Conservation (phyloP, 352 stramenopile species). For the Phytophthora palmivora region DNA sequence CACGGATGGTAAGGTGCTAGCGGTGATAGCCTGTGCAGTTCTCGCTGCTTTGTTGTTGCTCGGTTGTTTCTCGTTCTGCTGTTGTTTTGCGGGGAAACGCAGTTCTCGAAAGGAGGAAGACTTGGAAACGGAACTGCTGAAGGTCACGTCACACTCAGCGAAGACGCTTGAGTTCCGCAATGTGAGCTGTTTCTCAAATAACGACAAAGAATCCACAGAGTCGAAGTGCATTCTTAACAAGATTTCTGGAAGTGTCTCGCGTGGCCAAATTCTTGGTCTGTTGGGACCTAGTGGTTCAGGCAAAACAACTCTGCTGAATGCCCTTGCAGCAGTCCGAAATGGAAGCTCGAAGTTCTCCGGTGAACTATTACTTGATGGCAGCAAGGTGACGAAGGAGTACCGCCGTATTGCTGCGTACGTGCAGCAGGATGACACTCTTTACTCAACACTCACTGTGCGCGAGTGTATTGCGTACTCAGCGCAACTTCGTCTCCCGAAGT, state of each 20-base stretch:
- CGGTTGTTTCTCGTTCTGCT: constrained; percentile 27
- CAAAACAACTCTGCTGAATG: constrained; percentile 87
- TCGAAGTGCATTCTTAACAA: constrained; percentile 64
- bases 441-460: constrained; percentile 82
- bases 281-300: constrained; percentile 80
- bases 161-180: constrained; percentile 62
- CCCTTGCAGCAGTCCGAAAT: constrained; percentile 74
- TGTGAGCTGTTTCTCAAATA: constrained; percentile 56
- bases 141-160: constrained; percentile 48
- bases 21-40: constrained; percentile 23
- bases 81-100: constrained; percentile 6
- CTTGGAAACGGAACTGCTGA: constrained; percentile 52
- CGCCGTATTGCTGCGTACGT: constrained; percentile 86
- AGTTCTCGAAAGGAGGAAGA: constrained; percentile 8
- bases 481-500: constrained; percentile 69
- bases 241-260: constrained; percentile 58
- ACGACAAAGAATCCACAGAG: neutral
- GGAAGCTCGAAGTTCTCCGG: constrained; percentile 63
- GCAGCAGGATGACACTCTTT: constrained; percentile 87
- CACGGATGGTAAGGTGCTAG: constrained; percentile 9
- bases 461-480: constrained; percentile 88
- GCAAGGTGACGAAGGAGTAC: constrained; percentile 63
- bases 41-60: constrained; percentile 20
- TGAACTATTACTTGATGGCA: constrained; percentile 70
- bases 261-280: constrained; percentile 72